Evolutionary conservation across 345 rosid genomes (phyloP).

Genomic region (Noccaea caerulescens): DNA sequence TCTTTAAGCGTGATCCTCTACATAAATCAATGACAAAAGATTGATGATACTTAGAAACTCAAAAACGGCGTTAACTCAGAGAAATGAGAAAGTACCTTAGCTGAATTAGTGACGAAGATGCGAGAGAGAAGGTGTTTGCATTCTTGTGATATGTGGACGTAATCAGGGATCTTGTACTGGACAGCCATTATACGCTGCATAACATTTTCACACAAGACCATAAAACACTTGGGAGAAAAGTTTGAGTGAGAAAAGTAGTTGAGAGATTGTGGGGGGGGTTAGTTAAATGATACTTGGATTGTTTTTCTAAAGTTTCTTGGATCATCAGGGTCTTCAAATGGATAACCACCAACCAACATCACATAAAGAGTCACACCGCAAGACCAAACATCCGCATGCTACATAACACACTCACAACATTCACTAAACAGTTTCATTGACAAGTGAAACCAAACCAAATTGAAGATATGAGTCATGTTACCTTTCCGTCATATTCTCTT

Average conservation of each 20-base stretch:
- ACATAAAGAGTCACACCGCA: slow-evolving; percentile 96
- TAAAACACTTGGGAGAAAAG: not conserved
- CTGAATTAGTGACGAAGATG: slow-evolving; percentile 75
- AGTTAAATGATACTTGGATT: slow-evolving; percentile 60
- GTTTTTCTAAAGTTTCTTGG: slow-evolving; percentile 91
- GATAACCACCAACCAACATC: slow-evolving; percentile 94
- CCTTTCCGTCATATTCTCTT: slow-evolving; percentile 87
- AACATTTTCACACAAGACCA: slow-evolving; percentile 7
- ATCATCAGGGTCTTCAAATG: slow-evolving; percentile 88
- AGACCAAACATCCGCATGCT: slow-evolving; percentile 98
- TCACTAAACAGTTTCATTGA: slow-evolving; percentile 20
- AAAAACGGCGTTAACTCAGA: not conserved
- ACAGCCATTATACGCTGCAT: slow-evolving; percentile 84
- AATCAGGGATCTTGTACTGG: slow-evolving; percentile 89
- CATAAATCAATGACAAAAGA: not conserved
- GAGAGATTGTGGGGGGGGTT: not conserved
- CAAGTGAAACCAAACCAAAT: slow-evolving; percentile 7
- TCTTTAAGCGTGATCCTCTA: slow-evolving; percentile 85
- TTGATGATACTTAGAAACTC: not conserved
- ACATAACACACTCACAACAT: slow-evolving; percentile 13
- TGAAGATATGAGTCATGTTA: slow-evolving; percentile 35
- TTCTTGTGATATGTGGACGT: slow-evolving; percentile 79
- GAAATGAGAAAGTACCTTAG: slow-evolving; percentile 53
- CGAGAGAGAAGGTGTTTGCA: slow-evolving; percentile 83
- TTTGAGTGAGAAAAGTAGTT: not conserved